These are phyloP conservation scores for Posidonia oceanica DNA, from an alignment of 116 monocot genomes.

Conservation along the genomic window DNA sequence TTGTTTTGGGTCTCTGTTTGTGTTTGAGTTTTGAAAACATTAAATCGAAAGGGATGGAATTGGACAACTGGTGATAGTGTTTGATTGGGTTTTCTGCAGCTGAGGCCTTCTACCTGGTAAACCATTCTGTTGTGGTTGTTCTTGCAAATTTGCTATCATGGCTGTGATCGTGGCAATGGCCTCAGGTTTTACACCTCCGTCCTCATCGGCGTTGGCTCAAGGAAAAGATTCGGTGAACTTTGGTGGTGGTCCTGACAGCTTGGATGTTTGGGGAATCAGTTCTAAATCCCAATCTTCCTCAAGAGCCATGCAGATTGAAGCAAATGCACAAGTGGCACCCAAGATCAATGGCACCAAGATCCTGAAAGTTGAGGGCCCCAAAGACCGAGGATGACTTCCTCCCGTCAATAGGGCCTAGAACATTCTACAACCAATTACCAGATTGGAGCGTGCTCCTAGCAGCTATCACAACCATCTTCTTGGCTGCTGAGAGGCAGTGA, in stretches of 20 bases:
- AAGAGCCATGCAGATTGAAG: slow-evolving; percentile 40
- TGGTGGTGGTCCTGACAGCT: slow-evolving; percentile 30
- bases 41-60: no score
- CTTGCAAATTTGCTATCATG: slow-evolving; percentile 7
- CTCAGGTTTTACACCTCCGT: no score
- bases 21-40: no score
- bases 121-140: background rate
- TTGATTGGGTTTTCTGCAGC: slow-evolving; percentile 3
- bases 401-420: slow-evolving; percentile 29
- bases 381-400: slow-evolving; percentile 43
- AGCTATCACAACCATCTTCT: slow-evolving; percentile 71
- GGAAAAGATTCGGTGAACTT: slow-evolving; percentile 27
- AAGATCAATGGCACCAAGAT: slow-evolving; percentile 71
- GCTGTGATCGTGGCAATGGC: slow-evolving; percentile 9
- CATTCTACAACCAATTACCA: slow-evolving; percentile 81
- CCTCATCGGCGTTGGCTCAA: no score
- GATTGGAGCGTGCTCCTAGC: slow-evolving; percentile 94
- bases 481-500: slow-evolving; percentile 96
- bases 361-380: slow-evolving; percentile 25
- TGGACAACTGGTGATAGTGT: background rate
- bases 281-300: slow-evolving; percentile 37
- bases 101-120: background rate
- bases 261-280: slow-evolving; percentile 41
- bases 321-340: slow-evolving; percentile 61
- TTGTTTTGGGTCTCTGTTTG: no score